Percentiles rank a stretch among this genome's conserved stretches.
Evolutionary conservation across 2,329 filamentous ascomycete genomes (phyloP).

Genomic region (Microcera coccophila): DNA sequence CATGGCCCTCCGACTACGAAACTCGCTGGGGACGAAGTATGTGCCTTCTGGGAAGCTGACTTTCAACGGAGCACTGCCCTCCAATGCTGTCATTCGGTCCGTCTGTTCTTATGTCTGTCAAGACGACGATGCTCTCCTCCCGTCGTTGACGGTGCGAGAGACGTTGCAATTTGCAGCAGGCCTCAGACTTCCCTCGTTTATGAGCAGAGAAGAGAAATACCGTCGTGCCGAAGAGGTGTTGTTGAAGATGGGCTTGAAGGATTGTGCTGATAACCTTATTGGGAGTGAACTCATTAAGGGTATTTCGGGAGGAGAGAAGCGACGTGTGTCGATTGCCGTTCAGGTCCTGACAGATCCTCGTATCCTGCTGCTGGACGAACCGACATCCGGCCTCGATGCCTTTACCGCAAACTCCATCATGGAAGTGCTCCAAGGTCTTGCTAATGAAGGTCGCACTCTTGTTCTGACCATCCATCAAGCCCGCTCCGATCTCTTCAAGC

Average conservation of each 20-base stretch:
- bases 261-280: constrained; percentile 71
- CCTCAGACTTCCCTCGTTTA: constrained; percentile 65
- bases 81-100: constrained; percentile 64
- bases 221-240: constrained; percentile 67
- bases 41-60: constrained; percentile 57
- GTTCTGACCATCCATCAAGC: constrained; percentile 78
- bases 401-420: constrained; percentile 76
- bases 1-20: constrained; percentile 65
- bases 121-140: constrained; percentile 70
- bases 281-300: constrained; percentile 71
- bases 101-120: constrained; percentile 75
- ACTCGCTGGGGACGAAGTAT: constrained; percentile 60
- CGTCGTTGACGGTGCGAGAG: constrained; percentile 71
- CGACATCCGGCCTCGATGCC: constrained; percentile 71
- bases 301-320: constrained; percentile 75
- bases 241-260: constrained; percentile 71
- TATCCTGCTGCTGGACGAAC: constrained; percentile 70
- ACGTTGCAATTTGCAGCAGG: constrained; percentile 69
- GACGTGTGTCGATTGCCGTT: constrained; percentile 72
- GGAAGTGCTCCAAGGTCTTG: constrained; percentile 66
- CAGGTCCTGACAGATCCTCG: constrained; percentile 73
- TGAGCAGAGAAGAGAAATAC: constrained; percentile 64
- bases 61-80: constrained; percentile 67
- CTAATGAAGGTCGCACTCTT: constrained; percentile 68
- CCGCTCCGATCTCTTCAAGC: constrained; percentile 65